phyloP scores from a whole-genome alignment of 2,329 filamentous ascomycete species.

The Colletotrichum plurivorum region DNA sequence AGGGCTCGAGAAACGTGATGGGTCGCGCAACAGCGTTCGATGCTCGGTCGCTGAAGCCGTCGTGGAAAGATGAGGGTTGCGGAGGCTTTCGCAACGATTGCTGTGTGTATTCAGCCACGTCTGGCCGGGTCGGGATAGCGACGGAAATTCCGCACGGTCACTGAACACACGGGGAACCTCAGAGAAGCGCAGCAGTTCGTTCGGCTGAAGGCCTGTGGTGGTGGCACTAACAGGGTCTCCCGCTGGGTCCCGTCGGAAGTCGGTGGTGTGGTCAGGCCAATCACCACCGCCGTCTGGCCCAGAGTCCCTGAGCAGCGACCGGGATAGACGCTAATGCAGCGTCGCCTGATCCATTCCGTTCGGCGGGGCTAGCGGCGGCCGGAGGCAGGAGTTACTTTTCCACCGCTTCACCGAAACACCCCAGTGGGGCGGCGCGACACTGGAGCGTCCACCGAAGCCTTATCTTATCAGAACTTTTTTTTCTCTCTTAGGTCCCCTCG shows the following conservation, averaged over 20 bases:
- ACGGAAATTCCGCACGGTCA: conserved; percentile 26
- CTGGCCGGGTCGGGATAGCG: conserved; percentile 29
- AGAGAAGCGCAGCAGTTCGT: conserved; percentile 22
- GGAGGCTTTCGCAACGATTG: conserved; percentile 29
- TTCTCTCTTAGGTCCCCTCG: conserved; percentile 26
- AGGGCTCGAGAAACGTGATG: background rate
- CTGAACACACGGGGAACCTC: background rate
- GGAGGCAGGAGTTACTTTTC: conserved; percentile 32
- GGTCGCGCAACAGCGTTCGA: background rate
- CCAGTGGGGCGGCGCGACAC: background rate
- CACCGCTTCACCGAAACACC: conserved; percentile 31
- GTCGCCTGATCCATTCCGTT: conserved; percentile 19
- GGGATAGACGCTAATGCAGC: conserved; percentile 40
- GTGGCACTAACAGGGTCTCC: conserved; percentile 33
- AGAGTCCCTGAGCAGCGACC: conserved; percentile 38
- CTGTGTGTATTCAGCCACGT: conserved; percentile 11
- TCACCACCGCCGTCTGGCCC: conserved; percentile 1
- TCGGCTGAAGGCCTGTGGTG: conserved; percentile 23
- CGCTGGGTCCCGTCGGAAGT: conserved; percentile 14
- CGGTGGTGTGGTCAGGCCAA: conserved; percentile 13
- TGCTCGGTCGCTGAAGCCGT: conserved; percentile 6
- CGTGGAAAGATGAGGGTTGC: conserved; percentile 15
- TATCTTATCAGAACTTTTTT: conserved; percentile 43
- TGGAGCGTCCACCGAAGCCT: conserved; percentile 6
- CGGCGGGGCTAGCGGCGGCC: conserved; percentile 8